Conservation (phyloP, 1,284 basidiomycete species). For the Exobasidium rhododendri region DNA sequence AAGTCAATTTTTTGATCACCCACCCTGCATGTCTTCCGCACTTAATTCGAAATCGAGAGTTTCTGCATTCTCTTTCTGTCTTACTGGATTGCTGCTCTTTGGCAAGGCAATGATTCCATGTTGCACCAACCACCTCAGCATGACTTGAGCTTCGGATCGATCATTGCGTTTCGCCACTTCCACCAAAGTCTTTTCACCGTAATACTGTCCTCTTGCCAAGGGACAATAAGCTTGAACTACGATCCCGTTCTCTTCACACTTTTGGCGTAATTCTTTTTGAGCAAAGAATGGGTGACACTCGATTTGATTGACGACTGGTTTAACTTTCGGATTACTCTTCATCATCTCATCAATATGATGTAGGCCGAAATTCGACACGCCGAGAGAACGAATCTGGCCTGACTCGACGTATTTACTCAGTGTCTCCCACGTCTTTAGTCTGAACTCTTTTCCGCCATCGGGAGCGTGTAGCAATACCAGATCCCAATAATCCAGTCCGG, state of each 20-base stretch:
- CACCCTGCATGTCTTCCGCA: slow-evolving; percentile 62
- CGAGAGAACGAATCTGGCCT: slow-evolving; percentile 26
- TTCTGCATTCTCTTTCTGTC: slow-evolving; percentile 68
- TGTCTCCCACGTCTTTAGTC: slow-evolving; percentile 39
- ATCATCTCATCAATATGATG: slow-evolving; percentile 29
- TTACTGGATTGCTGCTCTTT: slow-evolving; percentile 66
- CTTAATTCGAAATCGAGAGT: slow-evolving; percentile 70
- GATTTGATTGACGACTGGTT: slow-evolving; percentile 56
- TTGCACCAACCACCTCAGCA: slow-evolving; percentile 75
- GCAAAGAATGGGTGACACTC: slow-evolving; percentile 79
- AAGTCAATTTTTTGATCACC: neutral
- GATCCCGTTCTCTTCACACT: slow-evolving; percentile 68
- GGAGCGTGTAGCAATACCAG: slow-evolving; percentile 49
- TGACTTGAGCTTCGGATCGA: slow-evolving; percentile 69
- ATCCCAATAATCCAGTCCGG: slow-evolving; percentile 41
- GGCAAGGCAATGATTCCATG: slow-evolving; percentile 63
- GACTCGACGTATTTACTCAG: slow-evolving; percentile 29
- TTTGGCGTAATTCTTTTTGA: slow-evolving; percentile 71
- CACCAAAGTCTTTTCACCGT: slow-evolving; percentile 17
- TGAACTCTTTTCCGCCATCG: slow-evolving; percentile 31
- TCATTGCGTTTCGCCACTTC: slow-evolving; percentile 59
- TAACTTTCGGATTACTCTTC: slow-evolving; percentile 48
- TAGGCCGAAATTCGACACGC: slow-evolving; percentile 33
- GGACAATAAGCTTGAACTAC: slow-evolving; percentile 64
- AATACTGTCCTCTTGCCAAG: slow-evolving; percentile 17